Base-by-base conservation (phyloP, 2,329 filamentous ascomycete species). In the Colletotrichum tofieldiae region DNA sequence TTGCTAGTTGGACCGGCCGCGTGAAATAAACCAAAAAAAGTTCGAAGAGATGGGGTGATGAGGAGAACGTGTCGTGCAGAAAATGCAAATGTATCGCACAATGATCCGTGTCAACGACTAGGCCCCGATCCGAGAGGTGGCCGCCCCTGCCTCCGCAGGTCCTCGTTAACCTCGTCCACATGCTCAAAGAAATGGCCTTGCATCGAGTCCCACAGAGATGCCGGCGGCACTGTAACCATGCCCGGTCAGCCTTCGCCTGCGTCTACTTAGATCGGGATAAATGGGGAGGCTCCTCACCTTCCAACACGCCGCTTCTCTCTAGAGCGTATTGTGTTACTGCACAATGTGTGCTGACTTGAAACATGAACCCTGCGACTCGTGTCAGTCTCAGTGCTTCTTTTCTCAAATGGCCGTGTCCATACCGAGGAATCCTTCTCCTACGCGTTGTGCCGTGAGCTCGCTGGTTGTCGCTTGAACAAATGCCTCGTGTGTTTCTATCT, bases 331-430 rank as follows among this genome's bases (percentile, higher is more conserved):
- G 75, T 47, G 77, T 78, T n/a, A 78, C 66, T 18, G 73, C 76
- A 43, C 77, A 72, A 43, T 78, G 77, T 4, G 75, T 76, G 37
- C 74, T 75, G 41, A 77, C 69, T 18, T 78, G 76, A 67, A 78
- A 77, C 77, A 78, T 78, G 56, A 78, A 78, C 1, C 73, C 76
- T 76, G 41, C 16, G 39, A 79, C 79, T 65, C 84, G 35, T n/a
- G 60, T 81, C 54, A 52, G 82, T 78, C 61, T 80, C 5, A 23
- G 35, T 78, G 18, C 79, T 35, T 61, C 35, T 2, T 47, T n/a
- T 0, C 9, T 37, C 20, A 11, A 49, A 8, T 23, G 16, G 16
- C n/a, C 12, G 12, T 5, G 11, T 11, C 26, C 67, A 7, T 63
- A 73, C 77, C 76, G 29, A 80, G 62, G 35, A 73, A 77, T 2